Conservation (phyloP, 1,284 basidiomycete species). For the Hemileia vastatrix region DNA sequence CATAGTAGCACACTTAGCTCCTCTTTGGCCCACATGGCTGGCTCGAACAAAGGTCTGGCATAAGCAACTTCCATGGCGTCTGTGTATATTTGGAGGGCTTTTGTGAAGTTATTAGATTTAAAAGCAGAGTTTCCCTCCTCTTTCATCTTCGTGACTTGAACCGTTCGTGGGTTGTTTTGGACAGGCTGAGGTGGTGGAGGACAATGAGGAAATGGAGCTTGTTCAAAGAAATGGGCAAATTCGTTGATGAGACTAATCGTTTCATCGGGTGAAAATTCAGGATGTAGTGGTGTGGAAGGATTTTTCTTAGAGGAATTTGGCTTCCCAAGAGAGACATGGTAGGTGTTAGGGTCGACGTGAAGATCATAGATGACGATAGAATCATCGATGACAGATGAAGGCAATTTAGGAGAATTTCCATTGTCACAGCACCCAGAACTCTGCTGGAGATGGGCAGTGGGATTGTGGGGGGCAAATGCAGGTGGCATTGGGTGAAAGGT, state of each 20-base stretch:
- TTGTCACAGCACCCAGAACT: conserved; percentile 2
- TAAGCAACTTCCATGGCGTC: conserved; percentile 70
- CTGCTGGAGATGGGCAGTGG: conserved; percentile 11
- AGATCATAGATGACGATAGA: conserved; percentile 14
- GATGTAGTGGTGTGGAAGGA: not conserved
- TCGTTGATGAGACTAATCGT: conserved; percentile 17
- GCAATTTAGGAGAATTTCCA: not conserved
- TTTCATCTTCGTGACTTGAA: conserved; percentile 64
- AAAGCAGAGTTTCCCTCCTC: conserved; percentile 84
- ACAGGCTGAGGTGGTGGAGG: conserved; percentile 71
- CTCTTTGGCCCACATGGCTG: conserved; percentile 67
- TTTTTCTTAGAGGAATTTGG: conserved; percentile 7
- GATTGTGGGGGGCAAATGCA: conserved; percentile 13
- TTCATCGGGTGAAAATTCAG: conserved; percentile 5
- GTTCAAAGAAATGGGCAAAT: conserved; percentile 1
- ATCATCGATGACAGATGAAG: conserved; percentile 17
- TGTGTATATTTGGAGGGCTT: conserved; percentile 73
- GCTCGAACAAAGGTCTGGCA: conserved; percentile 82
- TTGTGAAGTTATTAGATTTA: conserved; percentile 61
- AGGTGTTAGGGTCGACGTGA: conserved; percentile 5
- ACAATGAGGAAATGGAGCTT: conserved; percentile 18
- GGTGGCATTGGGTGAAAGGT: conserved; percentile 10
- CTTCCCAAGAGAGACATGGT: conserved; percentile 3
- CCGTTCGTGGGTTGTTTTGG: conserved; percentile 58
- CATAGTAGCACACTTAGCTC: conserved; percentile 80